These are phyloP conservation scores for Venturia pyrina DNA, from an alignment of 2,329 filamentous ascomycete genomes.

Conservation along the genomic window DNA sequence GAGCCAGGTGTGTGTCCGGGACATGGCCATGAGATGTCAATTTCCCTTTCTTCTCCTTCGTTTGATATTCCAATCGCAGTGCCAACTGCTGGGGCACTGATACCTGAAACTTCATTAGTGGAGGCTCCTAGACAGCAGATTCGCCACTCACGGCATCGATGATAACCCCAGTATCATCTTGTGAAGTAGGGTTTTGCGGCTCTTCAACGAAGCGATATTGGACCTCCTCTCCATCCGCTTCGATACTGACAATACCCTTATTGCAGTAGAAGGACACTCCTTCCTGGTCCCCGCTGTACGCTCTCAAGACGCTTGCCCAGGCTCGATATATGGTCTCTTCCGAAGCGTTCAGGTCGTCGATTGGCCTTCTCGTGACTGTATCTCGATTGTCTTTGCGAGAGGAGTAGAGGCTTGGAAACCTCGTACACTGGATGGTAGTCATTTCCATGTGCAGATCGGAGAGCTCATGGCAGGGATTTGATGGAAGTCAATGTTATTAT, in stretches of 20 bases:
- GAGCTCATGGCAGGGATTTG: not conserved
- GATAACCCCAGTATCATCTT: not conserved
- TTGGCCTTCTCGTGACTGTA: not conserved
- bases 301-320: slow-evolving; percentile 15
- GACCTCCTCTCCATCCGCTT: not conserved
- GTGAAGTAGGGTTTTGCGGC: not conserved
- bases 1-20: not conserved
- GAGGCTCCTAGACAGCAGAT: not conserved
- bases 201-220: not conserved
- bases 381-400: not conserved
- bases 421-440: not conserved
- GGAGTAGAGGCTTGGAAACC: slow-evolving; percentile 2
- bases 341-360: not conserved
- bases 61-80: not conserved
- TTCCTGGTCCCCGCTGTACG: slow-evolving; percentile 14
- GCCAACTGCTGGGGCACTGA: not conserved
- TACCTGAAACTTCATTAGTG: not conserved
- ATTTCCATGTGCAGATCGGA: not conserved
- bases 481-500: too few relatives aligned
- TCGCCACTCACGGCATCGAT: not conserved
- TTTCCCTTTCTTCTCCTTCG: not conserved
- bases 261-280: slow-evolving; percentile 13
- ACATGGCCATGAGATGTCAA: not conserved
- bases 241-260: slow-evolving; percentile 3
- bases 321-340: slow-evolving; percentile 14